Conservation (phyloP, 2,329 filamentous ascomycete species). For the Pyrenochaeta sp. region DNA sequence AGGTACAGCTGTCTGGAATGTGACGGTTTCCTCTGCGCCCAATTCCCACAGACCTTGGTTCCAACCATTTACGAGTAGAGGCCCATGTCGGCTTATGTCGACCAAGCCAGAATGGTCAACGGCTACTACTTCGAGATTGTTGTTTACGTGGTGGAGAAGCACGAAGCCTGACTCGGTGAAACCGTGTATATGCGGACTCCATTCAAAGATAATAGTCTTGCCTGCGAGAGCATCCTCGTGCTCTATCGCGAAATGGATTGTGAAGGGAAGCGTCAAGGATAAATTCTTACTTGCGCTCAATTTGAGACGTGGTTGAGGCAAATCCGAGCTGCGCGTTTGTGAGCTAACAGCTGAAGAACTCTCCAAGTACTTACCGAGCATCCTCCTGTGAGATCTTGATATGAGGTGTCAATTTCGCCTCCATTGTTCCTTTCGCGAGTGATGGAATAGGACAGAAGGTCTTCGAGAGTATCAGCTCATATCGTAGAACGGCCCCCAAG, state of each 20-base stretch:
- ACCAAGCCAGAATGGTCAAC: neutral
- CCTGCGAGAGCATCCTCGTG: neutral
- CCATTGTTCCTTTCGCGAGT: too few relatives aligned
- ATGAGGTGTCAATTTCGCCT: too few relatives aligned
- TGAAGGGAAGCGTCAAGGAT: neutral
- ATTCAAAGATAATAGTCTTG: neutral
- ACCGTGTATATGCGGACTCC: neutral
- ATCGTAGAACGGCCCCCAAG: too few relatives aligned
- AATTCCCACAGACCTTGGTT: constrained; percentile 8
- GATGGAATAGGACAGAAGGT: too few relatives aligned
- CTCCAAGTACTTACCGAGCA: too few relatives aligned
- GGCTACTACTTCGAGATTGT: neutral
- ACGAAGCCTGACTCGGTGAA: neutral
- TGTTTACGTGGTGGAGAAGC: neutral
- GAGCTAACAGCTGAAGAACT: too few relatives aligned
- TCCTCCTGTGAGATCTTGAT: too few relatives aligned
- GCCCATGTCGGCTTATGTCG: constrained; percentile 1
- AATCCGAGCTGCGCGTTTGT: neutral
- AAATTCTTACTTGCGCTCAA: neutral
- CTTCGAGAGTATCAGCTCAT: too few relatives aligned
- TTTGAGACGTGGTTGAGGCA: neutral
- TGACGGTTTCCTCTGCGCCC: neutral
- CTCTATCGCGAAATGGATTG: neutral
- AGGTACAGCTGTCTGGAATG: constrained; percentile 3
- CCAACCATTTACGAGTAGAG: constrained; percentile 1